Base-by-base conservation (phyloP, 2,329 filamentous ascomycete species). In the Hypoxylon sp. region DNA sequence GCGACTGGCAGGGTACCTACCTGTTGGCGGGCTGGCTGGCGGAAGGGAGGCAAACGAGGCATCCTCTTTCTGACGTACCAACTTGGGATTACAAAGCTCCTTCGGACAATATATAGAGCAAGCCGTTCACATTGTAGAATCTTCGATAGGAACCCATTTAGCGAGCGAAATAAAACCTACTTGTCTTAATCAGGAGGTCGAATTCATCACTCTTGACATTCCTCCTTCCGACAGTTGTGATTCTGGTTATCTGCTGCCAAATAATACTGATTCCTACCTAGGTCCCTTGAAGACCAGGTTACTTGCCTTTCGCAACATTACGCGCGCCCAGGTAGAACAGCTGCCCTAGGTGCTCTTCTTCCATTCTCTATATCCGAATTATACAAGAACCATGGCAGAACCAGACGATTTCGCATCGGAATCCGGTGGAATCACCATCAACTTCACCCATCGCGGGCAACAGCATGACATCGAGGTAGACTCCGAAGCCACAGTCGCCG, bases 401-500 rank as follows among this genome's bases (percentile, higher is more conserved):
- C 56, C 45, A 41, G 48, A 62, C 24, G 48, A 49, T 9, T 23
- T 23, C 10, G 11, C 56, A 46, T 42, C 49, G 4, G 53, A 60
- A 52, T 23, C 58, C 6, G 23, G 63, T 46, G 58, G 26, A n/a
- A 72, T 84, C 62, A 74, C 74, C 35, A 74, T 86, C 38, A 74
- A 70, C 4, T 65, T 86, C 51, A 76, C 72, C 7, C 77, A 83
- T 63, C 79, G 81, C 64, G 79, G 79, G 53, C 72, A 73, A 21
- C 71, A 74, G 10, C 78, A 81, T 64, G 76, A 74, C 8, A 73
- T 83, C 53, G 67, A 74, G 4, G 76, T 84, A 47, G 70, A 75
- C 6, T 64, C 74, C 11, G 75, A 78, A 57, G 78, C 80, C 15
- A 84, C 81, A 4, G 74, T 85, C 40, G 66, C 75, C 52, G 86